These are phyloP conservation scores for Pichia sp. DNA, from an alignment of 1,139 yeast species.

Conservation along the genomic window DNA sequence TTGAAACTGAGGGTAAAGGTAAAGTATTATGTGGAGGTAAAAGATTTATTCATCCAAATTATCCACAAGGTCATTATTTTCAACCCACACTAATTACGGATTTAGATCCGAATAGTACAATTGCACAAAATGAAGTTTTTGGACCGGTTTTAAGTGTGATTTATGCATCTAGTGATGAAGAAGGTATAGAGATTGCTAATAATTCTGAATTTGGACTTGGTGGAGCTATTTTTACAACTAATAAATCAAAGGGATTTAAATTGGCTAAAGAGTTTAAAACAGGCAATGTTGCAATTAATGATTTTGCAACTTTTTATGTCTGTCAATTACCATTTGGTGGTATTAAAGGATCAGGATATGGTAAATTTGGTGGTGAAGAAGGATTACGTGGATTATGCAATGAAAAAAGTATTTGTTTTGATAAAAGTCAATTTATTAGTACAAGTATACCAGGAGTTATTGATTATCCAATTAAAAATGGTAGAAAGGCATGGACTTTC, in stretches of 20 bases:
- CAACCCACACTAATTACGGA: slow-evolving; percentile 81
- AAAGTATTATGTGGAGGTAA: slow-evolving; percentile 72
- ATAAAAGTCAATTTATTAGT: slow-evolving; percentile 69
- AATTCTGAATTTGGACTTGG: slow-evolving; percentile 89
- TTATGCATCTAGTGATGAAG: slow-evolving; percentile 57
- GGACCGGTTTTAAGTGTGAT: slow-evolving; percentile 84
- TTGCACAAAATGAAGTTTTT: slow-evolving; percentile 86
- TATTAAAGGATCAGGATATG: slow-evolving; percentile 84
- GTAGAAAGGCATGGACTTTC: slow-evolving; percentile 80
- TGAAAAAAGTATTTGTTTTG: slow-evolving; percentile 82
- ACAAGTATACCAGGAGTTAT: slow-evolving; percentile 80
- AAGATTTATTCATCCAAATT: slow-evolving; percentile 75
- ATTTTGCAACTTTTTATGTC: slow-evolving; percentile 91
- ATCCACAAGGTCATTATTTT: slow-evolving; percentile 92
- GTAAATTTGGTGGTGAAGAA: slow-evolving; percentile 96
- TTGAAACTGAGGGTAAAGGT: slow-evolving; percentile 72
- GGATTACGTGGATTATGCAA: slow-evolving; percentile 85
- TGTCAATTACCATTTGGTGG: slow-evolving; percentile 98
- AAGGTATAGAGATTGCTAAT: slow-evolving; percentile 77
- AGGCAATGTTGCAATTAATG: slow-evolving; percentile 94
- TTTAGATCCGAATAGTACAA: slow-evolving; percentile 69
- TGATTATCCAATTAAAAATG: slow-evolving; percentile 84
- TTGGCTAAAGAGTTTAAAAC: slow-evolving; percentile 61
- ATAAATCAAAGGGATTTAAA: slow-evolving; percentile 45
- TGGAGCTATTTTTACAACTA: slow-evolving; percentile 68